These are phyloP conservation scores for Ganoderma lingzhi DNA, from an alignment of 1,284 basidiomycete genomes.

Conservation along the genomic window DNA sequence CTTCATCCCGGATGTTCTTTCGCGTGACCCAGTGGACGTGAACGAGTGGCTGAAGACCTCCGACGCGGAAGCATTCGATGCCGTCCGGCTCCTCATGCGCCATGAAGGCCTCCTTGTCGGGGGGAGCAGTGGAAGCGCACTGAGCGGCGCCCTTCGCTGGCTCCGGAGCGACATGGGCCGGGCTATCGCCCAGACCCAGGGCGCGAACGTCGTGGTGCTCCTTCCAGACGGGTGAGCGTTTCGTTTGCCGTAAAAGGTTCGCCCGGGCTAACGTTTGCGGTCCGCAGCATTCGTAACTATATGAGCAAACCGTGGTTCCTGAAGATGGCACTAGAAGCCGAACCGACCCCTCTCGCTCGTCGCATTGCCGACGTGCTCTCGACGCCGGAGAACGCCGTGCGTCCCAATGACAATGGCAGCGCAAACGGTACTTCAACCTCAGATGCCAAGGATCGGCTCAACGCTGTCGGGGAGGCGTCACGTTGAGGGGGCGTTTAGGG, in stretches of 20 bases:
- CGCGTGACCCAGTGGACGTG: constrained; percentile 59
- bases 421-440: constrained; percentile 32
- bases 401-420: constrained; percentile 29
- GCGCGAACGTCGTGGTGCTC: constrained; percentile 89
- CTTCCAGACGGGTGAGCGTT: constrained; percentile 85
- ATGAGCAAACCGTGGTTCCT: constrained; percentile 94
- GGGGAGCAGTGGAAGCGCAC: constrained; percentile 89
- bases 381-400: constrained; percentile 24
- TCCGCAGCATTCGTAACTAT: constrained; percentile 87
- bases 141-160: constrained; percentile 84
- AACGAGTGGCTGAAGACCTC: constrained; percentile 88
- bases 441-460: constrained; percentile 23
- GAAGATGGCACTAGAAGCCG: constrained; percentile 64
- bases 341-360: constrained; percentile 59
- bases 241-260: neutral
- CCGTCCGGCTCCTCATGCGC: constrained; percentile 83
- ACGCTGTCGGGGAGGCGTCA: constrained; percentile 28
- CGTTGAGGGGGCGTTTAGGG: constrained; percentile 4
- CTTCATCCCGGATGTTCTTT: constrained; percentile 87
- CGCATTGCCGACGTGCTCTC: constrained; percentile 56
- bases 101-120: constrained; percentile 91
- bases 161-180: constrained; percentile 76
- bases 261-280: constrained; percentile 6
- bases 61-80: constrained; percentile 85
- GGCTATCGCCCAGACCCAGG: constrained; percentile 71